A percentile compares a stretch with the other conserved stretches of the same genome.
Conservation (phyloP, 805 yeast species). For the Teunomyces gatunensis region DNA sequence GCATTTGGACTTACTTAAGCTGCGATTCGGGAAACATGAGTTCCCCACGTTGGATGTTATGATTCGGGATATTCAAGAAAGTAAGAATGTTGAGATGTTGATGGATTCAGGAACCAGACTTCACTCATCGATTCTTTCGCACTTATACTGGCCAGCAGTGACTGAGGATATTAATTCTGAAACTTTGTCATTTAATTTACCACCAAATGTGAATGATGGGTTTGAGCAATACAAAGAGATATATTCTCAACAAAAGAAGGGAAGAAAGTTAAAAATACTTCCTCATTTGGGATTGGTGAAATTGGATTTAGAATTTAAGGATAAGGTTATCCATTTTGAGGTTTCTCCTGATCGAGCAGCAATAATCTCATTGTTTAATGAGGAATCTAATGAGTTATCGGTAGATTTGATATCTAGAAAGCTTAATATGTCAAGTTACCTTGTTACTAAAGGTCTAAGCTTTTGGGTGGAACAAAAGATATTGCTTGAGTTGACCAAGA, state of each 20-base stretch:
- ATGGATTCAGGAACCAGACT: conserved; percentile 17
- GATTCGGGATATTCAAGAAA: conserved; percentile 68
- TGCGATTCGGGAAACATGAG: conserved; percentile 64
- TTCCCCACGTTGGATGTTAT: conserved; percentile 76
- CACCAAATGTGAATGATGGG: conserved; percentile 39
- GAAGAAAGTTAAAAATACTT: conserved; percentile 56
- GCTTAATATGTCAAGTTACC: conserved; percentile 43
- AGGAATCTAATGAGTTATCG: conserved; percentile 28
- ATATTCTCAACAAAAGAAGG: conserved; percentile 48
- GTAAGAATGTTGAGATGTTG: conserved; percentile 43
- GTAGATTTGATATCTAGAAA: conserved; percentile 28
- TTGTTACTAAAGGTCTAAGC: conserved; percentile 35
- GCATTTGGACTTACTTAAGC: conserved; percentile 54
- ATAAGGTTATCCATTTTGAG: conserved; percentile 38
- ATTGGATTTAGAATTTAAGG: conserved; percentile 47
- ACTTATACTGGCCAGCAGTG: conserved; percentile 77
- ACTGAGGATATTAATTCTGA: conserved; percentile 24
- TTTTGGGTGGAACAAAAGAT: conserved; percentile 70
- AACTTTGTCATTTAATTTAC: conserved; percentile 46
- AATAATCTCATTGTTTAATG: conserved; percentile 51
- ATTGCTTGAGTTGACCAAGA: conserved; percentile 36
- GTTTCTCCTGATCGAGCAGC: conserved; percentile 74
- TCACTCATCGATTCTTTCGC: conserved; percentile 66
- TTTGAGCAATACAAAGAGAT: conserved; percentile 43
- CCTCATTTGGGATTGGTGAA: conserved; percentile 62